Evolutionary conservation across 129 eudicot genomes (phyloP), one percentile per base, ranked within the genome.

Genomic region (Flaveria robusta): DNA sequence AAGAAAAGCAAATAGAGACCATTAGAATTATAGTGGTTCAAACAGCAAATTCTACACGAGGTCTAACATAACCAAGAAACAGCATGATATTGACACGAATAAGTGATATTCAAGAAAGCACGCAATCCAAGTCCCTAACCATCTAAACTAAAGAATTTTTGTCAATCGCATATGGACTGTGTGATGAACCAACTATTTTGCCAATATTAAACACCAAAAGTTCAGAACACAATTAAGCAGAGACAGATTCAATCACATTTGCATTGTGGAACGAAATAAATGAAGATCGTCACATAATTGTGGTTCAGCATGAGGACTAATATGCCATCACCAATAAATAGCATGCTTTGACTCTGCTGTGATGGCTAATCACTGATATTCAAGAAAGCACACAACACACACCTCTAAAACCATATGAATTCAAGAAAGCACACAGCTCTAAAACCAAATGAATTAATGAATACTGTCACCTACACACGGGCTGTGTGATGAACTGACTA

Each of bases 331-430:
- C 11, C 46, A 41, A 41, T 7, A 41, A 6, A 41, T 6, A 41
- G 46, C 46, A 41, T 41, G 43, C 16, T 27, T 9, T 58, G 55
- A 69, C 62, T 63, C 14, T 12, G 2, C 4, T 12, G 16, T 46
- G n/a, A 4, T 27, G 31, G 15, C 41, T 14, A 23, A 6, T 71
- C 22, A 59, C 18, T 1, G 20, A 26, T 62, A 27, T 62, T 62
- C 68, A 62, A 65, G 26, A 31, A 34, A 34, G 22, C 49, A 34
- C 49, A 65, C 49, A 65, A 37, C 47, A 34, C 49, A 65, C 49
- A 65, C 16, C 47, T 18, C 0, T 20, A 58, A 8, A 64, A 31
- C 45, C 18, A 64, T 64, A 43, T 29, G 69, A 20, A 7, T n/a
- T 54, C 60, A 6, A n/a, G n/a, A n/a, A n/a, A n/a, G n/a, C n/a